Evolutionary conservation across 2,329 filamentous ascomycete genomes (phyloP).

Genomic region (Aspergillus piperis): DNA sequence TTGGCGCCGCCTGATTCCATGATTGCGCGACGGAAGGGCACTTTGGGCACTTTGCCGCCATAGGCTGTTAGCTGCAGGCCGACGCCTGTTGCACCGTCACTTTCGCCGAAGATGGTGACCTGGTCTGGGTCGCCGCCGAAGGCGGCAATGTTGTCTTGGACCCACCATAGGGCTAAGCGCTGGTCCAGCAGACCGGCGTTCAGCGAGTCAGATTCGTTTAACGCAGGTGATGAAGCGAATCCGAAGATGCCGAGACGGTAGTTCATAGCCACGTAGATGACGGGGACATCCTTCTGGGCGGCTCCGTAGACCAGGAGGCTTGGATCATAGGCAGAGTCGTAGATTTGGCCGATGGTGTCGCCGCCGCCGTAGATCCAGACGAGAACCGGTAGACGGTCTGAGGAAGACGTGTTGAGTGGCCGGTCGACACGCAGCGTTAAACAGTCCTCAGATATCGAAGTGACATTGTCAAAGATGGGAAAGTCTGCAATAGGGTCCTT

Average conservation of each 20-base stretch:
- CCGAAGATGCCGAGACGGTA: background rate
- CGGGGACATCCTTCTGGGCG: background rate
- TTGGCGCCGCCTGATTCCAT: background rate
- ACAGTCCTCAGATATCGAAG: background rate
- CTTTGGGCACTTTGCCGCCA: background rate
- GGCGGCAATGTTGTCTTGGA: slow-evolving; percentile 1
- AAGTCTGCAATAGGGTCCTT: background rate
- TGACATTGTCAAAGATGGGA: slow-evolving; percentile 2
- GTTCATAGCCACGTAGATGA: background rate
- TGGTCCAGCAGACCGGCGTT: slow-evolving; percentile 1
- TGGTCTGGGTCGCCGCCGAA: slow-evolving; percentile 2
- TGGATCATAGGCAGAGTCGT: background rate
- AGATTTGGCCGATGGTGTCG: background rate
- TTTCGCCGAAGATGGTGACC: slow-evolving; percentile 8
- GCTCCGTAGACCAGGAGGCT: background rate
- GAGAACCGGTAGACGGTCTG: background rate
- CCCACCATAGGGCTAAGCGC: background rate
- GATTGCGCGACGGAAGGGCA: background rate
- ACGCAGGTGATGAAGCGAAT: background rate
- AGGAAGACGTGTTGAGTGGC: background rate
- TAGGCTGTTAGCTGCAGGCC: background rate
- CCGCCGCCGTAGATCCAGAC: slow-evolving; percentile 6
- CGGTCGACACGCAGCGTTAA: background rate
- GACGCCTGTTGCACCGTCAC: background rate
- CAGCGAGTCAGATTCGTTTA: background rate